These are phyloP conservation scores for Astragalus glycyphyllos DNA, from an alignment of 306 rosid species.

Conservation along the genomic window DNA sequence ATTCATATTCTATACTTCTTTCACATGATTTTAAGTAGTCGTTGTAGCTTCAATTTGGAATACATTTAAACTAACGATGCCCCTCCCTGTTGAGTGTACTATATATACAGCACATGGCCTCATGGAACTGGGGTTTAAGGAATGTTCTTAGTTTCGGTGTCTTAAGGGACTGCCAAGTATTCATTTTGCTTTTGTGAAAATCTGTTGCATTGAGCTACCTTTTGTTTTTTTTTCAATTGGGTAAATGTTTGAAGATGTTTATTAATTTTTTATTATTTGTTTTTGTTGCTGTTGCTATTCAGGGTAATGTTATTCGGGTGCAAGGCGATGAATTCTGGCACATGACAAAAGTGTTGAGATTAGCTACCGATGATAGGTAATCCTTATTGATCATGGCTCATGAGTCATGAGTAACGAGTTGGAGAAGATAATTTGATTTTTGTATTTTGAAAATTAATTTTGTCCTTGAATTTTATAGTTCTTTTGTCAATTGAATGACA, in stretches of 20 bases:
- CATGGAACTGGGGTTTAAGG: constrained; percentile 10
- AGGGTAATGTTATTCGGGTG: constrained; percentile 74
- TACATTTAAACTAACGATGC: constrained; percentile 12
- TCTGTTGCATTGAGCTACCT: neutral
- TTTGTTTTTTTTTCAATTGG: constrained; percentile 24
- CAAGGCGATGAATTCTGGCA: constrained; percentile 95
- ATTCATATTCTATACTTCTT: neutral
- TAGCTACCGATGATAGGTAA: constrained; percentile 77
- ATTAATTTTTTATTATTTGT: neutral
- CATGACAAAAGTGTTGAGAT: constrained; percentile 87
- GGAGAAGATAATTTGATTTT: constrained; percentile 7
- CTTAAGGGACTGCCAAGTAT: neutral
- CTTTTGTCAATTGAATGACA: constrained; percentile 28
- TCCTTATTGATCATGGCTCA: neutral
- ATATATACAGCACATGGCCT: neutral
- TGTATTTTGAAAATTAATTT: neutral
- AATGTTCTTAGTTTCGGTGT: neutral
- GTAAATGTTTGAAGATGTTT: neutral
- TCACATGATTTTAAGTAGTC: neutral
- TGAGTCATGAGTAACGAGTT: neutral
- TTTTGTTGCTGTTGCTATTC: constrained; percentile 36
- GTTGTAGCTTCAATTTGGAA: constrained; percentile 1
- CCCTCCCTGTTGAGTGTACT: neutral
- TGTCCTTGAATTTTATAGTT: constrained; percentile 11
- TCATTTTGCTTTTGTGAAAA: neutral